Base-by-base conservation (phyloP, 129 eudicot species). In the Tagetes erecta region DNA sequence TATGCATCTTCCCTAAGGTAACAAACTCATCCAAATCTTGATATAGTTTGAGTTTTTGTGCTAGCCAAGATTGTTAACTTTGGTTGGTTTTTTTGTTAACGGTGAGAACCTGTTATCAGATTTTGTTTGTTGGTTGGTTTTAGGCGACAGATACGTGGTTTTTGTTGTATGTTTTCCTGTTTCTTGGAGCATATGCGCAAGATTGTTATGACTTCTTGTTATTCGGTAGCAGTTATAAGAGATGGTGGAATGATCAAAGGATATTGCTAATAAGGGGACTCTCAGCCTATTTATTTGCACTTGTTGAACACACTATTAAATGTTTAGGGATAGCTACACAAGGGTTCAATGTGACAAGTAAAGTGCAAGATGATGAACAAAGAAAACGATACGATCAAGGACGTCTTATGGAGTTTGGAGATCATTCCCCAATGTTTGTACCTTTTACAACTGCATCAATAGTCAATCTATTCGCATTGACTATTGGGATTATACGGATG, bases 171-270 rank as follows among this genome's bases (percentile, higher is more conserved):
- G 80, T 67, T 6, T 87, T 87, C 40, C 70, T 90, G 11, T 82
- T 85, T 72, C 57, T 85, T 36, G 92, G 96, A 44, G 87, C 93
- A 36, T 85, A 90, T 36, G 86, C 36, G 37, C 88, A 87, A 80
- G 92, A 90, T 68, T 87, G 83, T 51, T 47, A 83, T 4, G 91
- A 85, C 62, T 85, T 79, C 84, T 78, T 87, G n/a, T 80, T 82
- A 70, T 76, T 66, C 33, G 33, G 60, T 20, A 82, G 88, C n/a
- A 90, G 85, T 8, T 78, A 81, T 6, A 70, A 70, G 56, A 85
- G 83, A 68, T 90, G 96, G 96, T 87, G 88, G 91, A 87, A 65
- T 51, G 86, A 88, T 67, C 96, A 87, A 78, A 85, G 96, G 63
- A 85, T 90, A 60, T 90, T 92, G 96, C 36, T 90, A 70, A 69